These are phyloP conservation scores for Pyrenochaeta sp. DNA, from an alignment of 2,329 filamentous ascomycete species.

Conservation along the genomic window DNA sequence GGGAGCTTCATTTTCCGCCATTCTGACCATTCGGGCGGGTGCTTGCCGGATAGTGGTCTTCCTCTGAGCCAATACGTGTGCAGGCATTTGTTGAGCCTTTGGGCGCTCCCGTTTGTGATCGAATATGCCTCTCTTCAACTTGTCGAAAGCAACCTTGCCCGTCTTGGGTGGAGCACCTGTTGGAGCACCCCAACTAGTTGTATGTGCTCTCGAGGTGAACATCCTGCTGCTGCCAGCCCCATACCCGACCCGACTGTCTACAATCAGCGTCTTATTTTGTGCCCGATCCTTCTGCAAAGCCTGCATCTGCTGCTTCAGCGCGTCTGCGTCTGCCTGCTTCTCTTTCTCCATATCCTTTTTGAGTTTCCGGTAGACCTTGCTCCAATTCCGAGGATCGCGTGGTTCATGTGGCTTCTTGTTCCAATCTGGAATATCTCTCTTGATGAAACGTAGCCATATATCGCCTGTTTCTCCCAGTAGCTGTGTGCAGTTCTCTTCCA, in stretches of 20 bases:
- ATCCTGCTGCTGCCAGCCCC: constrained; percentile 25
- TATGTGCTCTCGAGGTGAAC: constrained; percentile 24
- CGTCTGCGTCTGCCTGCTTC: constrained; percentile 41
- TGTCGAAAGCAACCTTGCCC: constrained; percentile 47
- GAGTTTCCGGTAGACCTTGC: constrained; percentile 72
- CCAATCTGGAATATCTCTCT: constrained; percentile 75
- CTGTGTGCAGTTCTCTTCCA: constrained; percentile 81
- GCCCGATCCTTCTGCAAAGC: constrained; percentile 41
- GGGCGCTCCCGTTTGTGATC: constrained; percentile 44
- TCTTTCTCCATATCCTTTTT: constrained; percentile 51
- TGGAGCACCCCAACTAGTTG: constrained; percentile 30
- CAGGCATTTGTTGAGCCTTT: constrained; percentile 37
- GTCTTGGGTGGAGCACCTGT: constrained; percentile 41
- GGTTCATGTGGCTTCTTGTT: constrained; percentile 71
- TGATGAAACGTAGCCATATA: constrained; percentile 82
- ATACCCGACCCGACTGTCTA: constrained; percentile 36
- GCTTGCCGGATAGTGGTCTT: constrained; percentile 33
- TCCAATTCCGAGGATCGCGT: constrained; percentile 73
- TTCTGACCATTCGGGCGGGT: constrained; percentile 41
- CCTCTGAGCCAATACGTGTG: constrained; percentile 37
- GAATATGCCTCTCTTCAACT: constrained; percentile 43
- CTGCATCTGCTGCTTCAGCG: constrained; percentile 41
- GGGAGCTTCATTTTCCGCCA: constrained; percentile 37
- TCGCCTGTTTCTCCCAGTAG: constrained; percentile 74
- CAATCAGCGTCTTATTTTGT: constrained; percentile 42